These are phyloP conservation scores for Entomortierella beljakovae DNA, from an alignment of 192 early-diverging fungal species.

Conservation along the genomic window DNA sequence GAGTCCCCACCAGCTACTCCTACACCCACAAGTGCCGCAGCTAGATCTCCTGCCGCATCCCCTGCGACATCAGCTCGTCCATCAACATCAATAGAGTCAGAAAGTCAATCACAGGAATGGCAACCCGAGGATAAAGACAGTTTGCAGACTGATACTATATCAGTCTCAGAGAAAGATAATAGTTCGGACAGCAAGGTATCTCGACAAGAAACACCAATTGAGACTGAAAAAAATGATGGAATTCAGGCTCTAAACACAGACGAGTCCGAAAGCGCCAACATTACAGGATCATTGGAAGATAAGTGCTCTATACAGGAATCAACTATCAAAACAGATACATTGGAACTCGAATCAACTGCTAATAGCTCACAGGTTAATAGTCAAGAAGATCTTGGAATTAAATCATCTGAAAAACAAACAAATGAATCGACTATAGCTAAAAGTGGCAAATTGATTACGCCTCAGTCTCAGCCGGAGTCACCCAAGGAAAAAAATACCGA, in stretches of 20 bases:
- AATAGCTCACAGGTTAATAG: too few species aligned
- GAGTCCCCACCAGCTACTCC: slow-evolving; percentile 29
- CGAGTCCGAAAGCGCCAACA: too few species aligned
- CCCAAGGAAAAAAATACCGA: background rate
- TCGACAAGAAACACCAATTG: too few species aligned
- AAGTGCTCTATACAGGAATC: too few species aligned
- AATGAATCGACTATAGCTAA: background rate
- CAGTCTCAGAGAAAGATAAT: background rate
- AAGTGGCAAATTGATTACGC: background rate
- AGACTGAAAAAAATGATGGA: too few species aligned
- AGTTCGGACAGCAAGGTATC: too few species aligned
- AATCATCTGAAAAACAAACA: background rate
- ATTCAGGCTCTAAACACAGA: too few species aligned
- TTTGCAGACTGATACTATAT: background rate
- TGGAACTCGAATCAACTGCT: too few species aligned
- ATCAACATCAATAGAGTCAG: slow-evolving; percentile 6
- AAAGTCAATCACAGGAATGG: background rate
- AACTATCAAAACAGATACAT: too few species aligned
- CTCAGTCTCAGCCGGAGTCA: background rate
- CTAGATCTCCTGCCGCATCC: slow-evolving; percentile 12
- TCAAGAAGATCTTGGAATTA: background rate
- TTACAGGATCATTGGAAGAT: too few species aligned
- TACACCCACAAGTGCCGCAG: slow-evolving; percentile 11
- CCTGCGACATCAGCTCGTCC: slow-evolving; percentile 17
- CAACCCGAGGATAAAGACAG: background rate